These are phyloP conservation scores for Aspergillus ustus DNA, from an alignment of 2,329 filamentous ascomycete species.

Conservation along the genomic window DNA sequence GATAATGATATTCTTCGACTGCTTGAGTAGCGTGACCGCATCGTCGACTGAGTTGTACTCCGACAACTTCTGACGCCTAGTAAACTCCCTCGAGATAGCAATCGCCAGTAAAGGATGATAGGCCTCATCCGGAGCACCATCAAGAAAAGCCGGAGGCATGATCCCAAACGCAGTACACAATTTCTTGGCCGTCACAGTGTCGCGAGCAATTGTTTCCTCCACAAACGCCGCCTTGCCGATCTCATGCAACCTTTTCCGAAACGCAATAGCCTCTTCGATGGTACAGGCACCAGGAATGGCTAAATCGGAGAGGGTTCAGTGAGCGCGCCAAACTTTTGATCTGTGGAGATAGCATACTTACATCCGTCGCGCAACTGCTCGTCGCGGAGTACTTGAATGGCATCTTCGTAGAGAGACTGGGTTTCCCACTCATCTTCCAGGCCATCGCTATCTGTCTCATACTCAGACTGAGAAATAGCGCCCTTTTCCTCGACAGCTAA, in stretches of 20 bases:
- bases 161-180: conserved; percentile 86
- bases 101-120: conserved; percentile 77
- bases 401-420: conserved; percentile 67
- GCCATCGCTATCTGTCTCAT: conserved; percentile 42
- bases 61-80: conserved; percentile 77
- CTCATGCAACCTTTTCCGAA: conserved; percentile 72
- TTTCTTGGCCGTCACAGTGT: conserved; percentile 76
- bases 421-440: conserved; percentile 60
- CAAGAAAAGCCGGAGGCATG: conserved; percentile 72
- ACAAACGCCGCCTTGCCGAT: conserved; percentile 81
- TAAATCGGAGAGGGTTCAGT: conserved; percentile 21
- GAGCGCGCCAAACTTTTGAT: conserved; percentile 1
- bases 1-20: conserved; percentile 83
- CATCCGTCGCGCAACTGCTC: conserved; percentile 52
- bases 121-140: conserved; percentile 71
- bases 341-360: conserved; percentile 41
- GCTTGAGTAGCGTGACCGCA: conserved; percentile 75
- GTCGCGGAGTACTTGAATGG: conserved; percentile 62
- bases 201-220: conserved; percentile 69
- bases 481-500: conserved; percentile 34
- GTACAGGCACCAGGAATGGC: conserved; percentile 62
- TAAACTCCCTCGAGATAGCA: conserved; percentile 78
- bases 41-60: conserved; percentile 87
- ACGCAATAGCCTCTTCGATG: conserved; percentile 69
- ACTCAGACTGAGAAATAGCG: conserved; percentile 38